Evolutionary conservation across 768 basidiomycete genomes (phyloP).

Genomic region (Trametes cinnabarina): DNA sequence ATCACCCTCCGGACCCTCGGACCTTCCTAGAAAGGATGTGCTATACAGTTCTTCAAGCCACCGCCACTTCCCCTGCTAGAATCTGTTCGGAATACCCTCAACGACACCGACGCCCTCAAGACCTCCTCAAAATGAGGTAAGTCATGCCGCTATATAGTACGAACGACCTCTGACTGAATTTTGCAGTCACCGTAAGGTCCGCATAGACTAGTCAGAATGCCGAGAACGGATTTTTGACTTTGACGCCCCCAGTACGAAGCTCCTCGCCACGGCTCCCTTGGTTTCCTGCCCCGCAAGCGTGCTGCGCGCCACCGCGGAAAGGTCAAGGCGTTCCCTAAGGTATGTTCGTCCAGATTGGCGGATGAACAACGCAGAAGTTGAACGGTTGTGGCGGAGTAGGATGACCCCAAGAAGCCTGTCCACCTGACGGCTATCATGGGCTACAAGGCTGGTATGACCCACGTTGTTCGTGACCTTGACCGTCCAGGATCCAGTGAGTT

Average conservation of each 20-base stretch:
- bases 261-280: constrained; percentile 96
- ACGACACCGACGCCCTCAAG: constrained; percentile 27
- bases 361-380: neutral
- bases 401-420: constrained; percentile 98
- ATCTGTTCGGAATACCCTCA: constrained; percentile 11
- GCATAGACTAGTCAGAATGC: constrained; percentile 18
- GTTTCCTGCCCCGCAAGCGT: constrained; percentile 95
- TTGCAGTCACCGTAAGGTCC: constrained; percentile 83
- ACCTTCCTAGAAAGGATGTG: constrained; percentile 5
- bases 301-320: constrained; percentile 97
- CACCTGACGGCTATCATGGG: constrained; percentile 98
- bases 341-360: constrained; percentile 36
- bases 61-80: constrained; percentile 16
- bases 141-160: constrained; percentile 18
- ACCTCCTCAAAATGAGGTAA: constrained; percentile 38
- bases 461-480: constrained; percentile 98
- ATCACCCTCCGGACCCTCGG: neutral
- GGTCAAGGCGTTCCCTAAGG: constrained; percentile 99
- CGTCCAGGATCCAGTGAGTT: constrained; percentile 97
- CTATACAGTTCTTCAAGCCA: constrained; percentile 32
- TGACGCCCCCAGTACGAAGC: constrained; percentile 78
- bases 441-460: constrained; percentile 99
- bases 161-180: constrained; percentile 20
- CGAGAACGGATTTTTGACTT: constrained; percentile 16
- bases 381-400: constrained; percentile 46